Evolutionary conservation across 2,329 filamentous ascomycete species (phyloP), one percentile per base, ranked within the genome.

Genomic region (Trichoderma hamatum): DNA sequence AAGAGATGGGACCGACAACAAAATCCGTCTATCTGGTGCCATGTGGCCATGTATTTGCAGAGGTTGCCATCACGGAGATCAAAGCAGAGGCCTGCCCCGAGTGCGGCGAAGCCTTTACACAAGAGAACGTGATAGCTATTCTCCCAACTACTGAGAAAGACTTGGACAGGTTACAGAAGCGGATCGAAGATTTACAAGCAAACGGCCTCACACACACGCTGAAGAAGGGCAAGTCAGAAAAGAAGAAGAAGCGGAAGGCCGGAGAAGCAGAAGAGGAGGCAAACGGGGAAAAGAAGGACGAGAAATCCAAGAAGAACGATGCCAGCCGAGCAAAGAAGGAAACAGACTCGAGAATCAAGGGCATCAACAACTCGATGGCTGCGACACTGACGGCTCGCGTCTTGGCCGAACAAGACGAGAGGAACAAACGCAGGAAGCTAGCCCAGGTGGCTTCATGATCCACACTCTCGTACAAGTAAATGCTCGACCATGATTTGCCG

Each of bases 41-140:
- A 0, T 99, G 96, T 75, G 96, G 96, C 0, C 96, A 99, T 82
- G 94, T 93, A 0, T 98, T 98, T 80, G 90, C 93, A 0, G 94
- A 96, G 71, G 89, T 89, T 65, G 93, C 94, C 9, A 90, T 98
- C 72, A 92, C 90, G 73, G 92, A 96, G 79, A 88, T 96, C n/a
- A 77, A 82, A 3, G 90, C 92, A 72, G 83, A 84, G 32, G 76
- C 78, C 0, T 91, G 89, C 69, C 86, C 88, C 0, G 86, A 95
- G 81, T 99, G 96, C 80, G 92, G 91, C 72, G 88, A 90, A 68
- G 75, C 85, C 0, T 97, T 96, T 75, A 86, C 87, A 26, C 79
- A 85, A 28, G 89, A 92, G 34, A 92, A 98, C 74, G 82, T 97
- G 21, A 90, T 99, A n/a, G 84, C 92, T 0, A 92, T 99, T 60